These are phyloP conservation scores for Plectosphaerella sp. DNA, from an alignment of 2,329 filamentous ascomycete genomes.

Conservation along the genomic window DNA sequence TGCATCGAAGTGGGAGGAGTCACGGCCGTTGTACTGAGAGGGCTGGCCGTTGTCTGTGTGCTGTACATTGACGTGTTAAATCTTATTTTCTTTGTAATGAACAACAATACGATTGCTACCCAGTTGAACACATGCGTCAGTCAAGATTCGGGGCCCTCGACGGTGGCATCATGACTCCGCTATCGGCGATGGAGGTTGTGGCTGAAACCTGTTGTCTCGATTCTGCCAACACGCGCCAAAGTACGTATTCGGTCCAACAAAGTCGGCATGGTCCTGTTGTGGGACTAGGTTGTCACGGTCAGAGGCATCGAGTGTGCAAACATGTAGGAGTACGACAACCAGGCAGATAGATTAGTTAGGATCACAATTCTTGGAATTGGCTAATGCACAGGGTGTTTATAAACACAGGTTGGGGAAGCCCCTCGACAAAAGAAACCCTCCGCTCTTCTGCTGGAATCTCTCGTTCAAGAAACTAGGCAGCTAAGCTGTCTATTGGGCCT, in stretches of 20 bases:
- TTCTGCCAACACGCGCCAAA: no score
- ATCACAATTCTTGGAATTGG: conserved; percentile 35
- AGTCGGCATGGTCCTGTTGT: no score
- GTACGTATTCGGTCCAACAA: no score
- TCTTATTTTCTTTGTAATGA: conserved; percentile 10
- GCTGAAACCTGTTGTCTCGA: no score
- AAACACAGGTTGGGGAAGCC: conserved; percentile 37
- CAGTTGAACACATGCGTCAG: no score
- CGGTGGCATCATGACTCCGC: no score
- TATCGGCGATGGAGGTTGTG: no score
- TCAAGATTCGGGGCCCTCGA: neutral
- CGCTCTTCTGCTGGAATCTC: conserved; percentile 14
- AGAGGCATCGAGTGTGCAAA: neutral
- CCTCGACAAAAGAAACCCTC: conserved; percentile 45
- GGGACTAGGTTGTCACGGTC: no score
- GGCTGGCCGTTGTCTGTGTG: neutral
- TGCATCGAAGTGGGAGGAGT: conserved; percentile 34
- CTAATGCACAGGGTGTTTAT: conserved; percentile 60
- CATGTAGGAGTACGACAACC: no score
- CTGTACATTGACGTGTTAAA: conserved; percentile 1
- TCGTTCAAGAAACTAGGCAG: neutral
- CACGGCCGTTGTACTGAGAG: conserved; percentile 34
- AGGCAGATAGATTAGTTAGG: neutral
- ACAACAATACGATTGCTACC: neutral
- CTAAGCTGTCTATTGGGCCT: conserved; percentile 52